Percentiles rank a stretch among this genome's conserved stretches.
Evolutionary conservation across 2,329 filamentous ascomycete genomes (phyloP).

Genomic region (Delphinella strobiligena): DNA sequence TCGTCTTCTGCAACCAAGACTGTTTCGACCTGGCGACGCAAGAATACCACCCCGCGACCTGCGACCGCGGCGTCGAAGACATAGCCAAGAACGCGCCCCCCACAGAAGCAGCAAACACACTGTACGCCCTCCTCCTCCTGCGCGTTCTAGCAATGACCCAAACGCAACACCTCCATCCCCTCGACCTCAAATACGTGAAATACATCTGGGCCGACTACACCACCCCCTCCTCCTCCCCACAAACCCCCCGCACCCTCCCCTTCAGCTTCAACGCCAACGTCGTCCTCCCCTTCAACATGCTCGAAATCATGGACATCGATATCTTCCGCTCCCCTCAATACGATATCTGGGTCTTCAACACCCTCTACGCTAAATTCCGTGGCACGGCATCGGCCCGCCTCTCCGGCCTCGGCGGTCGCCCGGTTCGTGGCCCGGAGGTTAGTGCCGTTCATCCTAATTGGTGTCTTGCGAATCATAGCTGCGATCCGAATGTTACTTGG

Average conservation of each 20-base stretch:
- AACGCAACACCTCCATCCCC: constrained; percentile 44
- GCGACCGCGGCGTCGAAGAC: constrained; percentile 43
- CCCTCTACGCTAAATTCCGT: constrained; percentile 82
- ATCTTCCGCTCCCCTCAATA: constrained; percentile 50
- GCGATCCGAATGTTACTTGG: constrained; percentile 89
- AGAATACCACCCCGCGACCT: constrained; percentile 47
- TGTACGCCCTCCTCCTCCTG: constrained; percentile 48
- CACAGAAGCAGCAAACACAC: constrained; percentile 44
- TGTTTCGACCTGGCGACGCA: constrained; percentile 45
- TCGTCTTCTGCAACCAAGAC: constrained; percentile 47
- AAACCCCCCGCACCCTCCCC: constrained; percentile 47
- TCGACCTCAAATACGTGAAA: constrained; percentile 48
- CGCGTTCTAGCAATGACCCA: constrained; percentile 50
- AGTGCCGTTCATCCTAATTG: constrained; percentile 90
- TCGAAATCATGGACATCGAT: constrained; percentile 77
- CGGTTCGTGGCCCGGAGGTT: constrained; percentile 75
- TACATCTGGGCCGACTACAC: constrained; percentile 57
- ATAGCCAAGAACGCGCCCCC: constrained; percentile 46
- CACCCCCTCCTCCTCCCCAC: constrained; percentile 20
- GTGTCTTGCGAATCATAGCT: constrained; percentile 94
- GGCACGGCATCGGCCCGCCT: constrained; percentile 83
- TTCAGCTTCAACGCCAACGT: constrained; percentile 71
- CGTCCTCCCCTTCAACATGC: constrained; percentile 59
- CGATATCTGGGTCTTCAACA: constrained; percentile 80
- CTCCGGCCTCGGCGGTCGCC: constrained; percentile 36